Evolutionary conservation across 805 yeast genomes (phyloP).

Genomic region (Millerago galiae): DNA sequence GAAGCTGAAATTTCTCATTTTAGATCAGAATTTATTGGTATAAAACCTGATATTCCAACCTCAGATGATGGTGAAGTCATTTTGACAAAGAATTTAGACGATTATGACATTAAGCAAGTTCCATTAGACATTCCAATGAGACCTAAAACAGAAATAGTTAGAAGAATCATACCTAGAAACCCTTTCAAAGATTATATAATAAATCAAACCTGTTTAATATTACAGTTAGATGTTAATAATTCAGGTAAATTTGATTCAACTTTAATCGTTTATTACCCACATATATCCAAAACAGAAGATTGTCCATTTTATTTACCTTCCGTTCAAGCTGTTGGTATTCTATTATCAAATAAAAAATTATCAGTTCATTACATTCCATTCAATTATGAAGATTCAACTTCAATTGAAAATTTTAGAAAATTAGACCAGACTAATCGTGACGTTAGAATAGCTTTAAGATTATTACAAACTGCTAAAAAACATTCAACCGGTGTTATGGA

Average conservation of each 20-base stretch:
- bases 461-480: slow-evolving; percentile 71
- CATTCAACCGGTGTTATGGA: slow-evolving; percentile 79
- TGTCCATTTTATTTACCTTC: slow-evolving; percentile 89
- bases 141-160: slow-evolving; percentile 50
- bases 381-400: slow-evolving; percentile 23
- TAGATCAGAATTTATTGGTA: slow-evolving; percentile 21
- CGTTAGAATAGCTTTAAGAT: slow-evolving; percentile 73
- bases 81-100: slow-evolving; percentile 32
- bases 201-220: slow-evolving; percentile 73
- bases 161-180: slow-evolving; percentile 87
- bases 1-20: slow-evolving; percentile 16
- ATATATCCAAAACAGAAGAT: slow-evolving; percentile 48
- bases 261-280: slow-evolving; percentile 73
- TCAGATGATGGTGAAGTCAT: slow-evolving; percentile 18
- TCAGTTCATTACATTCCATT: slow-evolving; percentile 78
- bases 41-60: slow-evolving; percentile 29
- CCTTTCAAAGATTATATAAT: slow-evolving; percentile 78
- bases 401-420: slow-evolving; percentile 21
- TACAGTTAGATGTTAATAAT: slow-evolving; percentile 26
- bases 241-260: slow-evolving; percentile 31
- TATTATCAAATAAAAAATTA: slow-evolving; percentile 37
- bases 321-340: slow-evolving; percentile 70
- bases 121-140: slow-evolving; percentile 22
- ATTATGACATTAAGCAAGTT: slow-evolving; percentile 32
- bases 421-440: slow-evolving; percentile 52